phyloP scores from a whole-genome alignment of 2,329 filamentous ascomycete genomes.

The Lasiodiplodia theobromae region DNA sequence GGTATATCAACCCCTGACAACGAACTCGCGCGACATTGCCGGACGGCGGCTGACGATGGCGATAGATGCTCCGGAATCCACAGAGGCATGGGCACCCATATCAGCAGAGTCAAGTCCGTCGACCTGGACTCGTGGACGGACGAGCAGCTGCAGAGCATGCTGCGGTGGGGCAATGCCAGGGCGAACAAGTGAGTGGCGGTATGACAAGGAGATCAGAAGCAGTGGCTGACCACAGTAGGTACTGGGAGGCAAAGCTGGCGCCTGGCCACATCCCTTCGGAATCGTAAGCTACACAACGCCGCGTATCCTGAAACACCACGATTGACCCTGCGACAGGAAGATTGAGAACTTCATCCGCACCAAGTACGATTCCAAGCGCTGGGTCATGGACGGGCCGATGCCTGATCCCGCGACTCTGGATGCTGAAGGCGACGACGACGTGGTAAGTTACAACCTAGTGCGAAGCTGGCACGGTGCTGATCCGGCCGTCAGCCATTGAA shows the following conservation, averaged over 20 bases:
- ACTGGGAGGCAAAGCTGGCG: slow-evolving; percentile 96
- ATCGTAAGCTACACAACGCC: slow-evolving; percentile 58
- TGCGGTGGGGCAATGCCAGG: slow-evolving; percentile 94
- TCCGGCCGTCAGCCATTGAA: slow-evolving; percentile 62
- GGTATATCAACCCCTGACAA: slow-evolving; percentile 48
- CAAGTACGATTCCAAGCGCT: slow-evolving; percentile 98
- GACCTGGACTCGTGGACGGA: slow-evolving; percentile 99
- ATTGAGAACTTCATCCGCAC: slow-evolving; percentile 99
- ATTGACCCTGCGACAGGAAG: slow-evolving; percentile 62
- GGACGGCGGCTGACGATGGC: slow-evolving; percentile 27
- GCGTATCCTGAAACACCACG: neutral
- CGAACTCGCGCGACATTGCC: neutral
- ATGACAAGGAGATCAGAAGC: neutral
- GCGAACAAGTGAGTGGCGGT: slow-evolving; percentile 78
- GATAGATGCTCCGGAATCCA: slow-evolving; percentile 90
- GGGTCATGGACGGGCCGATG: slow-evolving; percentile 97
- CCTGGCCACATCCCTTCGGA: slow-evolving; percentile 92
- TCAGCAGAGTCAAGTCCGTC: slow-evolving; percentile 96
- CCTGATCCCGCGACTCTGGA: slow-evolving; percentile 91
- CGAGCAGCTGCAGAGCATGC: slow-evolving; percentile 91
- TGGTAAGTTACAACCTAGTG: slow-evolving; percentile 62
- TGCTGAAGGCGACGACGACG: slow-evolving; percentile 83
- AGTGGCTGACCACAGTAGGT: slow-evolving; percentile 53
- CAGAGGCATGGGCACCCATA: slow-evolving; percentile 98
- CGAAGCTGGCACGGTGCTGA: slow-evolving; percentile 9